Evolutionary conservation across 768 basidiomycete species (phyloP).

Genomic region (Gloeopeniophorella convolvens): DNA sequence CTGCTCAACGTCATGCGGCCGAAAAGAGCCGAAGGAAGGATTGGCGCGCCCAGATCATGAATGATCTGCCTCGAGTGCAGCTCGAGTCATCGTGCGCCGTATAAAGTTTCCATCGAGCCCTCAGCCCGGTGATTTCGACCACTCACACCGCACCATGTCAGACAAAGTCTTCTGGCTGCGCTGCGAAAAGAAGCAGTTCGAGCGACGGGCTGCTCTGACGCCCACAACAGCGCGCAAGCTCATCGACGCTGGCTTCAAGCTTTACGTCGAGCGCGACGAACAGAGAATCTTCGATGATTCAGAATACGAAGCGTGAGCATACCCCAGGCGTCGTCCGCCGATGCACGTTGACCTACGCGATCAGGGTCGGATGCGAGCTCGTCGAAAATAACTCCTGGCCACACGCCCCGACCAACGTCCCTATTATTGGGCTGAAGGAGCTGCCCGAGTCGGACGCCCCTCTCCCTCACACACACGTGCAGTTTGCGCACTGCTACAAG

Average conservation of each 20-base stretch:
- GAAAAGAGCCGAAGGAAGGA: no score
- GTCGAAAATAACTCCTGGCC: conserved; percentile 89
- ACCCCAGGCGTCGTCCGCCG: background rate
- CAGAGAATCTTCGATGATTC: conserved; percentile 91
- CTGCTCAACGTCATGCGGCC: no score
- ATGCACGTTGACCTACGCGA: conserved; percentile 7
- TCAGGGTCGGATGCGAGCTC: conserved; percentile 84
- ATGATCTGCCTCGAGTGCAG: no score
- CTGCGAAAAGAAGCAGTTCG: conserved; percentile 95
- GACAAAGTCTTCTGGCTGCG: conserved; percentile 75
- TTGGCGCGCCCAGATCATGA: no score
- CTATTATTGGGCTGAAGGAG: conserved; percentile 96
- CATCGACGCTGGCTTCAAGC: conserved; percentile 83
- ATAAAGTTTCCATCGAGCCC: background rate
- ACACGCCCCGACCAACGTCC: conserved; percentile 59
- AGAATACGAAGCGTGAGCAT: conserved; percentile 85
- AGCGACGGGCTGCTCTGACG: conserved; percentile 87
- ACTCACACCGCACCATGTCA: conserved; percentile 36
- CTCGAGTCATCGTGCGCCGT: background rate
- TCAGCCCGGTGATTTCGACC: background rate
- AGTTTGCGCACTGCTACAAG: conserved; percentile 98
- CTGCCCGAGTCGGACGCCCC: conserved; percentile 79
- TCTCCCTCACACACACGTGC: conserved; percentile 90
- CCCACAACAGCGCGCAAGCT: conserved; percentile 86
- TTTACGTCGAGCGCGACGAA: conserved; percentile 87